Percentiles rank a stretch among this genome's conserved stretches.
phyloP scores from a whole-genome alignment of 768 basidiomycete species.

The Crucibulum laeve region DNA sequence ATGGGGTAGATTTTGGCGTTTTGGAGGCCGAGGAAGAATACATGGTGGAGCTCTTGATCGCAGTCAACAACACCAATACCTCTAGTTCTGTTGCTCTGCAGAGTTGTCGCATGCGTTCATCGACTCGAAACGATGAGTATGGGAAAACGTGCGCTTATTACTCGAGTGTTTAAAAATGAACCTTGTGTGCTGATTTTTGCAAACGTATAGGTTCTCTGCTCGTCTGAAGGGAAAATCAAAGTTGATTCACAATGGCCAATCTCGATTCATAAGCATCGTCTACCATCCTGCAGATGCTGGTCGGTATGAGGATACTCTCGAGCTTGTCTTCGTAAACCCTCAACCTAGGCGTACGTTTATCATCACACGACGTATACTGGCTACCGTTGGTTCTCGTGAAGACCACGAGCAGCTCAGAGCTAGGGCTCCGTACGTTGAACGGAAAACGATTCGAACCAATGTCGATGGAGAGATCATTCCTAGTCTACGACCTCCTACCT shows the following conservation, averaged over 20 bases:
- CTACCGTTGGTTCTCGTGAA: slow-evolving; percentile 41
- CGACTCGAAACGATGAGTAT: slow-evolving; percentile 15
- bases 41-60: slow-evolving; percentile 18
- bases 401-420: slow-evolving; percentile 47
- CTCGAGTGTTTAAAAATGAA: neutral
- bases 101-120: slow-evolving; percentile 18
- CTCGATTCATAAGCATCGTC: slow-evolving; percentile 22
- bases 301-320: slow-evolving; percentile 41
- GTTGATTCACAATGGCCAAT: slow-evolving; percentile 15
- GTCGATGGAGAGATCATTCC: slow-evolving; percentile 25
- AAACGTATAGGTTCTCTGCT: no score
- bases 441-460: slow-evolving; percentile 17
- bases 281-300: slow-evolving; percentile 36
- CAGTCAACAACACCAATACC: slow-evolving; percentile 17
- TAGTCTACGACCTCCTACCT: slow-evolving; percentile 32
- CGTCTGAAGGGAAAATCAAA: slow-evolving; percentile 24
- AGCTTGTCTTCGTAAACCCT: slow-evolving; percentile 39
- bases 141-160: slow-evolving; percentile 22
- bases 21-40: slow-evolving; percentile 26
- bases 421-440: slow-evolving; percentile 34
- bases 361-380: slow-evolving; percentile 40
- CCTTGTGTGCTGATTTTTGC: no score
- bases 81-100: slow-evolving; percentile 15
- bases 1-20: slow-evolving; percentile 44
- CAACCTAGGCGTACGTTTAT: slow-evolving; percentile 31